Evolutionary conservation across 345 rosid genomes (phyloP).

Genomic region (Clarkia xantiana): DNA sequence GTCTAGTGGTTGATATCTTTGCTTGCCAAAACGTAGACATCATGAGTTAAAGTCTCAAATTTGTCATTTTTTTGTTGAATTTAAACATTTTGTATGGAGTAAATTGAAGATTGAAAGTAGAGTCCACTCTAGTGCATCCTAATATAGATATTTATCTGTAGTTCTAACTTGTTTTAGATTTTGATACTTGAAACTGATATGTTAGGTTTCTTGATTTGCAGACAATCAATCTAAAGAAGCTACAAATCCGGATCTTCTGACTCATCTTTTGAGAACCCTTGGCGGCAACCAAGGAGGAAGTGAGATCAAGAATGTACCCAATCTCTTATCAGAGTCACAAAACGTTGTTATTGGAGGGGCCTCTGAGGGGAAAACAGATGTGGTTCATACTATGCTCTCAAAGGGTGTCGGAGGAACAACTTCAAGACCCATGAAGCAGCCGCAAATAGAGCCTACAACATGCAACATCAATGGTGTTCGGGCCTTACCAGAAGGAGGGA

Average conservation of each 20-base stretch:
- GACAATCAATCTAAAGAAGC: slow-evolving; percentile 53
- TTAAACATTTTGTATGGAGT: no score
- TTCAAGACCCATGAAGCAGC: slow-evolving; percentile 26
- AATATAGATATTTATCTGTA: no score
- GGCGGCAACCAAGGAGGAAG: slow-evolving; percentile 27
- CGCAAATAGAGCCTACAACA: slow-evolving; percentile 15
- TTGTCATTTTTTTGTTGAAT: no score
- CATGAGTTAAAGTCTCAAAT: no score
- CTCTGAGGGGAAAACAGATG: slow-evolving; percentile 30
- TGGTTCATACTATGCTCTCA: slow-evolving; percentile 28
- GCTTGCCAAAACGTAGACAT: no score
- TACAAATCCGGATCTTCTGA: slow-evolving; percentile 60
- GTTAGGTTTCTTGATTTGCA: slow-evolving; percentile 21
- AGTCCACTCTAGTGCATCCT: no score
- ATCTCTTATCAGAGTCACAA: slow-evolving; percentile 53
- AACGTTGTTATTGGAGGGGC: slow-evolving; percentile 29
- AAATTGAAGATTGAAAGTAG: no score
- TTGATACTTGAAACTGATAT: no score
- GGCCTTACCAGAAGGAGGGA: no score
- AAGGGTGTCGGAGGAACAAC: slow-evolving; percentile 27
- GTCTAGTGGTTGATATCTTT: no score
- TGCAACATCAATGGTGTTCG: no score
- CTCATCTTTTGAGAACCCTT: slow-evolving; percentile 77
- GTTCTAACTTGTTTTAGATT: no score
- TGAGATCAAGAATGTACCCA: slow-evolving; percentile 43